Conservation (phyloP, 2,329 filamentous ascomycete genomes). For the Cylindrodendrum hubeiense region DNA sequence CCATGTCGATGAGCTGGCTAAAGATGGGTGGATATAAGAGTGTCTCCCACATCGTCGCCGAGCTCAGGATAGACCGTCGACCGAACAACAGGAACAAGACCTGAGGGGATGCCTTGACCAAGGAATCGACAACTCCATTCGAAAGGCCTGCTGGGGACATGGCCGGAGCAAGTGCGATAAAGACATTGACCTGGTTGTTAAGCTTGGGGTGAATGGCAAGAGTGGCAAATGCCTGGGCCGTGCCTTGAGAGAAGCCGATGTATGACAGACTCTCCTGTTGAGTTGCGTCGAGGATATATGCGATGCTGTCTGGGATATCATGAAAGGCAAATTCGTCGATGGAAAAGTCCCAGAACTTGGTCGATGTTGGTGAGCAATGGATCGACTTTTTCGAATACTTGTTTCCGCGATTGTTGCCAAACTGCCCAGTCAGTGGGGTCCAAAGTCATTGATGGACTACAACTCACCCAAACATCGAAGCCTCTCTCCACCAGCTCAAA, state of each 20-base stretch:
- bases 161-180: constrained; percentile 94
- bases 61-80: constrained; percentile 89
- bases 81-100: constrained; percentile 95
- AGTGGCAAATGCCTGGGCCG: constrained; percentile 94
- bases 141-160: constrained; percentile 95
- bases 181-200: constrained; percentile 94
- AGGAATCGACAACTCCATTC: constrained; percentile 90
- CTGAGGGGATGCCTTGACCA: constrained; percentile 93
- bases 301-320: constrained; percentile 95
- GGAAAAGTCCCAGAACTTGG: constrained; percentile 95
- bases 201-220: constrained; percentile 92
- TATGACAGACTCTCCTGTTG: constrained; percentile 89
- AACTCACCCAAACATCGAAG: constrained; percentile 91
- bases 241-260: constrained; percentile 97
- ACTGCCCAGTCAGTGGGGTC: constrained; percentile 59
- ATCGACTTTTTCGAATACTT: constrained; percentile 98
- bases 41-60: constrained; percentile 96
- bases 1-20: constrained; percentile 85
- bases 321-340: constrained; percentile 99
- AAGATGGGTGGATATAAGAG: constrained; percentile 96
- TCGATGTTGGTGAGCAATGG: constrained; percentile 77
- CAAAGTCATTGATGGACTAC: neutral
- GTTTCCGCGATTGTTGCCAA: constrained; percentile 98
- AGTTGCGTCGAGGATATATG: constrained; percentile 89
- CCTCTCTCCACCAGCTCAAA: constrained; percentile 91